These are phyloP conservation scores for Discostella pseudostelligera DNA, from an alignment of 108 stramenopile genomes.

Conservation along the genomic window DNA sequence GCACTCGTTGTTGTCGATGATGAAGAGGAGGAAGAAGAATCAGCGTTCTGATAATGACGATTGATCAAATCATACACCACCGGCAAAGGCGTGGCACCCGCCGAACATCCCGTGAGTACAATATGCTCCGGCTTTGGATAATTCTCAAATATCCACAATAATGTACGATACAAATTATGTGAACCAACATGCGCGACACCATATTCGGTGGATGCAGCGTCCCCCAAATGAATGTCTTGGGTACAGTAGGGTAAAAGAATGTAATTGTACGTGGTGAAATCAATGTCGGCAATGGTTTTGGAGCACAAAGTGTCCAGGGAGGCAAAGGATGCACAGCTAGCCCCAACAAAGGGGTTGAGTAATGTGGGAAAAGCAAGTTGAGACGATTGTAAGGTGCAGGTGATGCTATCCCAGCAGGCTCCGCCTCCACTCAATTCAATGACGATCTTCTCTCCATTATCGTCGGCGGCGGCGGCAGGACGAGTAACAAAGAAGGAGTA, in stretches of 20 bases:
- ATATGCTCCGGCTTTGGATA: conserved; percentile 46
- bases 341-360: background rate
- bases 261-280: conserved; percentile 51
- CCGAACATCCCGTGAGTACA: conserved; percentile 55
- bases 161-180: conserved; percentile 38
- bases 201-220: conserved; percentile 7
- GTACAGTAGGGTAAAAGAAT: conserved; percentile 56
- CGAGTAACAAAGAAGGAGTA: conserved; percentile 3
- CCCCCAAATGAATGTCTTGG: conserved; percentile 56
- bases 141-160: conserved; percentile 52
- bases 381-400: background rate
- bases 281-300: conserved; percentile 22
- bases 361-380: background rate
- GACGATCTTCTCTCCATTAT: background rate
- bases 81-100: conserved; percentile 52
- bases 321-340: background rate
- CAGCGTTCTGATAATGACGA: conserved; percentile 35
- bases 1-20: background rate
- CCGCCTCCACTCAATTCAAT: conserved; percentile 4
- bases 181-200: conserved; percentile 42
- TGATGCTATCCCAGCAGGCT: conserved; percentile 1
- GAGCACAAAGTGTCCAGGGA: conserved; percentile 36
- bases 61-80: conserved; percentile 48
- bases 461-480: background rate
- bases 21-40: background rate